A percentile compares a stretch with the other conserved stretches of the same genome.
phyloP scores from a whole-genome alignment of 164 flowering plant genomes.

The Magnolia officinalis region DNA sequence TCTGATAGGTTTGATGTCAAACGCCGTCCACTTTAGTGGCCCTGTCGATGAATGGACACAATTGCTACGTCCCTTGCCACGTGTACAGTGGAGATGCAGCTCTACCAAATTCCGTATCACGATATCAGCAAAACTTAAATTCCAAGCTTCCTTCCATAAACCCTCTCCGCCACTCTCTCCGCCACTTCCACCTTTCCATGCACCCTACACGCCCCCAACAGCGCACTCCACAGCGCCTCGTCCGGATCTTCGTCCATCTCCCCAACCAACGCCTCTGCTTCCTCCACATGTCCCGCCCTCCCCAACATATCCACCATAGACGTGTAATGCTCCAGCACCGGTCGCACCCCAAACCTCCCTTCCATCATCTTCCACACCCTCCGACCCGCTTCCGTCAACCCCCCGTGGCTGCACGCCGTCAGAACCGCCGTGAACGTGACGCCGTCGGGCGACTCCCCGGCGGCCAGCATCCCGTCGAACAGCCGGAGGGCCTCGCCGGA shows the following conservation, averaged over 20 bases:
- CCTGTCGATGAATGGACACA: too few species aligned
- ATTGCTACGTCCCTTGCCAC: too few species aligned
- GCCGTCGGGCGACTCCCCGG: slow-evolving; percentile 12
- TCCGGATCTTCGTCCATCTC: slow-evolving; percentile 12
- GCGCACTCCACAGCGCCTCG: slow-evolving; percentile 12
- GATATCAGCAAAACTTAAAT: neutral
- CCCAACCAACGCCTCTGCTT: slow-evolving; percentile 13
- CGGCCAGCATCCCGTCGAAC: slow-evolving; percentile 14
- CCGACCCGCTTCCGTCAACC: slow-evolving; percentile 12
- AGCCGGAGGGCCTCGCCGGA: slow-evolving; percentile 6
- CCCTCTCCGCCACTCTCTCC: slow-evolving; percentile 2
- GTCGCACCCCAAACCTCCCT: slow-evolving; percentile 10
- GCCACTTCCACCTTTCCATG: slow-evolving; percentile 12
- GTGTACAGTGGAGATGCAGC: too few species aligned
- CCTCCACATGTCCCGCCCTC: slow-evolving; percentile 11
- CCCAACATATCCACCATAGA: slow-evolving; percentile 19
- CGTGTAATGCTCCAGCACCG: slow-evolving; percentile 17
- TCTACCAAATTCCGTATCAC: too few species aligned
- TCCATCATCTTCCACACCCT: slow-evolving; percentile 6
- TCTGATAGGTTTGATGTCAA: too few species aligned
- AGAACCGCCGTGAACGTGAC: slow-evolving; percentile 11
- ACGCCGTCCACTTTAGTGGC: too few species aligned
- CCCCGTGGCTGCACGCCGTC: slow-evolving; percentile 12
- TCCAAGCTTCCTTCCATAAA: neutral
- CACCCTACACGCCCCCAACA: slow-evolving; percentile 12